Percentiles rank a stretch among this genome's conserved stretches.
These are phyloP conservation scores for Arabidopsis suecica DNA, from an alignment of 345 rosid species.

Conservation along the genomic window DNA sequence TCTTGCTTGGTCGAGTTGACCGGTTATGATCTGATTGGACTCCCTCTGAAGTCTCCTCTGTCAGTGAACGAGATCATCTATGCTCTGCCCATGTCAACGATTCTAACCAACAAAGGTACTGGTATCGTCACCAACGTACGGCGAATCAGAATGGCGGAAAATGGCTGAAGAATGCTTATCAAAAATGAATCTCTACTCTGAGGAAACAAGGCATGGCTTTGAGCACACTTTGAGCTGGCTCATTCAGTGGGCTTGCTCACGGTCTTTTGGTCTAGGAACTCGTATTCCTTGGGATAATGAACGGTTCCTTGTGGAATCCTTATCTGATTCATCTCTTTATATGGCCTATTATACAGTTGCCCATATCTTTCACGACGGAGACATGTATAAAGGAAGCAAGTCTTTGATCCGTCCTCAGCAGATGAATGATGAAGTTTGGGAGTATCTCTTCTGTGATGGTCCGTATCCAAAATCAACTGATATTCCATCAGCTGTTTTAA, in stretches of 20 bases:
- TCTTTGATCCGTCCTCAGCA: constrained; percentile 64
- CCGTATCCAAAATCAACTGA: constrained; percentile 64
- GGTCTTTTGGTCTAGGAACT: constrained; percentile 95
- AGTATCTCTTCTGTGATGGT: constrained; percentile 79
- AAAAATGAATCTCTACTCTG: constrained; percentile 77
- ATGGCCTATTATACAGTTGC: constrained; percentile 96
- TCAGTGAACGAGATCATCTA: constrained; percentile 72
- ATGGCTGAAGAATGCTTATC: constrained; percentile 81
- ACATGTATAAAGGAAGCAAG: constrained; percentile 68
- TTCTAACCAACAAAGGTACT: constrained; percentile 92
- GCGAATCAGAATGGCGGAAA: constrained; percentile 81
- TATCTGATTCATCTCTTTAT: constrained; percentile 93
- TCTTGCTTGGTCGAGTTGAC: constrained; percentile 81
- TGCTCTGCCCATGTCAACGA: constrained; percentile 92
- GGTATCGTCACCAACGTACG: constrained; percentile 91
- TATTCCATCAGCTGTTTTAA: constrained; percentile 60
- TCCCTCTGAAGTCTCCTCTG: constrained; percentile 78
- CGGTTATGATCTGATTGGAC: constrained; percentile 88
- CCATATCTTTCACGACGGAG: constrained; percentile 75
- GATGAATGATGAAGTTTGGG: constrained; percentile 95
- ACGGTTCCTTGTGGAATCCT: constrained; percentile 86
- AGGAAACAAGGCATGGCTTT: constrained; percentile 84
- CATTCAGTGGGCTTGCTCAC: constrained; percentile 98
- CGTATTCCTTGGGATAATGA: constrained; percentile 87
- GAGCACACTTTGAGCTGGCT: constrained; percentile 95